Conservation (phyloP, 2,329 filamentous ascomycete species). For the Penicillium oxalicum region DNA sequence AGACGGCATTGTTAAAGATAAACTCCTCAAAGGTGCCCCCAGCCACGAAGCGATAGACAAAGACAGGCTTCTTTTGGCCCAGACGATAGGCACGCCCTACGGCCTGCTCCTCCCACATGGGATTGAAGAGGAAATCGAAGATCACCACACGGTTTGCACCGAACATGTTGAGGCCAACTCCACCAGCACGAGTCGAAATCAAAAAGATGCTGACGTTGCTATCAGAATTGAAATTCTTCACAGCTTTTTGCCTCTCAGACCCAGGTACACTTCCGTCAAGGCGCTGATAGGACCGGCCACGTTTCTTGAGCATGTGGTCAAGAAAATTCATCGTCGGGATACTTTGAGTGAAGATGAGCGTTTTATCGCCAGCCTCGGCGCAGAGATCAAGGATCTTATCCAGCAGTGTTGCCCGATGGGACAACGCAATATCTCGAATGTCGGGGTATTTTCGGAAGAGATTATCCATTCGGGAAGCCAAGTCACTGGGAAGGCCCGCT, state of each 20-base stretch:
- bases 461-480: slow-evolving; percentile 29
- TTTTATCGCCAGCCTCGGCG: slow-evolving; percentile 59
- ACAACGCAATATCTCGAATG: slow-evolving; percentile 47
- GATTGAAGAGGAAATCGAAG: slow-evolving; percentile 78
- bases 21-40: slow-evolving; percentile 74
- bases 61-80: slow-evolving; percentile 73
- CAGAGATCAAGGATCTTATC: slow-evolving; percentile 63
- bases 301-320: slow-evolving; percentile 48
- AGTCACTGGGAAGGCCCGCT: slow-evolving; percentile 31
- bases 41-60: slow-evolving; percentile 73
- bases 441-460: slow-evolving; percentile 29
- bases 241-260: slow-evolving; percentile 53
- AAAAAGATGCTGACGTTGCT: slow-evolving; percentile 57
- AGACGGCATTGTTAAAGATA: slow-evolving; percentile 67
- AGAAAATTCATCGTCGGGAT: slow-evolving; percentile 66
- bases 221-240: slow-evolving; percentile 62
- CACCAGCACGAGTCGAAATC: slow-evolving; percentile 78
- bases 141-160: slow-evolving; percentile 82
- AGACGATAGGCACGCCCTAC: slow-evolving; percentile 81
- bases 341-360: slow-evolving; percentile 74
- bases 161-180: slow-evolving; percentile 74
- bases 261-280: slow-evolving; percentile 63
- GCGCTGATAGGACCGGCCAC: slow-evolving; percentile 47
- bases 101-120: slow-evolving; percentile 76
- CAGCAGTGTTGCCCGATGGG: slow-evolving; percentile 64